phyloP scores from a whole-genome alignment of 106 monocot genomes.

The Phalaenopsis equestris region DNA sequence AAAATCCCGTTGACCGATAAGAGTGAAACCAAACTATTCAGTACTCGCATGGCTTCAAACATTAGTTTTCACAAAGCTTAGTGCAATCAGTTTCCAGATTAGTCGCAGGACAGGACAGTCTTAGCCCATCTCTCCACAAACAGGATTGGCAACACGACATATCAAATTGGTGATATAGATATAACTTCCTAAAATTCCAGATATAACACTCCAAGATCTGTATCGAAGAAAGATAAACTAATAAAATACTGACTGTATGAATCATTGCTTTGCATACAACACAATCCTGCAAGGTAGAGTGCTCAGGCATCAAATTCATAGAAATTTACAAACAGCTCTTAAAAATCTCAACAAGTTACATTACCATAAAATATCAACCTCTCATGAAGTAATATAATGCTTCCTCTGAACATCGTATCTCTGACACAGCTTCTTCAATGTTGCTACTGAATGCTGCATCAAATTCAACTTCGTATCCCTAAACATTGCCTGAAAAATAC shows the following conservation, averaged over 20 bases:
- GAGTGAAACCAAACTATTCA: no score
- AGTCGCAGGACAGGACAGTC: no score
- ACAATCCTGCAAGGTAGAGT: not conserved
- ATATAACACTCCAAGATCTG: not conserved
- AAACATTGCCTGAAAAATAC: constrained; percentile 54
- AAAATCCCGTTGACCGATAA: no score
- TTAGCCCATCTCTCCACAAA: no score
- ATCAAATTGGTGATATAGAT: no score
- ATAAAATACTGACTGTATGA: not conserved
- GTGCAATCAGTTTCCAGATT: no score
- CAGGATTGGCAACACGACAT: no score
- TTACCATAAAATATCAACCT: not conserved
- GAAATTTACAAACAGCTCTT: not conserved
- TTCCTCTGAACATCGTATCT: constrained; percentile 23
- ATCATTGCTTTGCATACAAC: not conserved
- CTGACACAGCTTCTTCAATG: constrained; percentile 48
- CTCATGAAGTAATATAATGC: not conserved
- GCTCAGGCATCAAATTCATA: not conserved
- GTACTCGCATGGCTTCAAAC: no score
- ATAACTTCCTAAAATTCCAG: not conserved
- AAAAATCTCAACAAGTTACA: not conserved
- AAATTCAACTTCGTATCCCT: constrained; percentile 58
- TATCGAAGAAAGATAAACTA: not conserved
- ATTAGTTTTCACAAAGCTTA: no score
- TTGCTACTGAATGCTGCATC: constrained; percentile 60